phyloP scores from a whole-genome alignment of 1,139 yeast genomes.

The Debaryomyces singareniensis region DNA sequence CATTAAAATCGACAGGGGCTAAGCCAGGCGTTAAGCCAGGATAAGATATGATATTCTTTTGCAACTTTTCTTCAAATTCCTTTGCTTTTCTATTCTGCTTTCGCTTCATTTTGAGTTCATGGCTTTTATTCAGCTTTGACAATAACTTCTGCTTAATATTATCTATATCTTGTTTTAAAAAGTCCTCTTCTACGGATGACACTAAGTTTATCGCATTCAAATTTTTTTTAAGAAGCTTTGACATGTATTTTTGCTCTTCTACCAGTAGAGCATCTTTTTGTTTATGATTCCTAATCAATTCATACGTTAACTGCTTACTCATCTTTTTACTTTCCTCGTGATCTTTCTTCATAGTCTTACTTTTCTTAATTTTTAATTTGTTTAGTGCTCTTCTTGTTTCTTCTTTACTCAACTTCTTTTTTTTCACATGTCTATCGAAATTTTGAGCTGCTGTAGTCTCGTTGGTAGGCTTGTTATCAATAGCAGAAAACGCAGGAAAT shows the following conservation, averaged over 20 bases:
- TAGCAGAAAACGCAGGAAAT: conserved; percentile 26
- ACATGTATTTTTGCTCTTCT: conserved; percentile 44
- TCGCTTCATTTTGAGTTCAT: conserved; percentile 13
- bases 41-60: conserved; percentile 38
- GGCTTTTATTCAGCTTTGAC: conserved; percentile 12
- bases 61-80: conserved; percentile 38
- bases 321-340: conserved; percentile 33
- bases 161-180: conserved; percentile 36
- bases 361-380: conserved; percentile 31
- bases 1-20: conserved; percentile 72
- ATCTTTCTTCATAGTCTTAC: conserved; percentile 23
- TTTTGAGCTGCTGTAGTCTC: conserved; percentile 6
- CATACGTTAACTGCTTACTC: conserved; percentile 45
- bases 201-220: conserved; percentile 36
- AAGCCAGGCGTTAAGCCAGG: conserved; percentile 87
- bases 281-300: conserved; percentile 41
- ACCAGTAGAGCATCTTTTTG: conserved; percentile 27
- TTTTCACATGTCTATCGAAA: conserved; percentile 18
- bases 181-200: conserved; percentile 41
- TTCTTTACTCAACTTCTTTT: conserved; percentile 21
- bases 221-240: conserved; percentile 45
- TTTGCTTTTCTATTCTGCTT: conserved; percentile 21
- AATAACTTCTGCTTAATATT: conserved; percentile 37
- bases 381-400: conserved; percentile 27
- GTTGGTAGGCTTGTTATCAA: conserved; percentile 5